Percentiles rank a stretch among this genome's conserved stretches.
These are phyloP conservation scores for Suillus variegatus DNA, from an alignment of 768 basidiomycete species.

Conservation along the genomic window DNA sequence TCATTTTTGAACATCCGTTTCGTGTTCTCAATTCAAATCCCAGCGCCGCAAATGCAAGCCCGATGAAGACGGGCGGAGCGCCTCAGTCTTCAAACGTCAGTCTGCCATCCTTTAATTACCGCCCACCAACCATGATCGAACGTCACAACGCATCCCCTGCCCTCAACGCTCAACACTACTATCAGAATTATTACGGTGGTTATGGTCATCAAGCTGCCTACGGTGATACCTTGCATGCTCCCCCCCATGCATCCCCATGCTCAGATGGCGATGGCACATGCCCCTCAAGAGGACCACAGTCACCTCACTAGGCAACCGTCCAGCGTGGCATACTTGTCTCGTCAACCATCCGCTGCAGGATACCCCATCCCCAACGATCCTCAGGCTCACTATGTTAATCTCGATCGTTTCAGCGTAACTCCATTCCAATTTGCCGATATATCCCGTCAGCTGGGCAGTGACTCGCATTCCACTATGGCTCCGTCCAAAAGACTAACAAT, in stretches of 20 bases:
- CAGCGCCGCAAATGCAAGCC: conserved; percentile 45
- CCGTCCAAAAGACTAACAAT: conserved; percentile 13
- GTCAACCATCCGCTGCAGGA: conserved; percentile 17
- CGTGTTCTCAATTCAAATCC: conserved; percentile 9
- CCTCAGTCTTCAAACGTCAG: conserved; percentile 59
- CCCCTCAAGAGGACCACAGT: conserved; percentile 29
- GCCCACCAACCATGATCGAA: conserved; percentile 66
- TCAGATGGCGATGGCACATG: conserved; percentile 20
- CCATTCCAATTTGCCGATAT: conserved; percentile 79
- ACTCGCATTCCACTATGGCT: conserved; percentile 23
- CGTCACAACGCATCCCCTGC: conserved; percentile 38
- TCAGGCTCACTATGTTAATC: conserved; percentile 58
- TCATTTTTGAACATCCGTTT: neutral
- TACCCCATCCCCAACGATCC: conserved; percentile 19
- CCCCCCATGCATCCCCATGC: neutral
- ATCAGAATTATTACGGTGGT: conserved; percentile 28
- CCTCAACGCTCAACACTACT: conserved; percentile 20
- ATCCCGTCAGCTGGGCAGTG: conserved; percentile 49
- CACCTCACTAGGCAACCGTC: conserved; percentile 25
- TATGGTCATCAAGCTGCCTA: conserved; percentile 24
- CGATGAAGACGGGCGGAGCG: conserved; percentile 48
- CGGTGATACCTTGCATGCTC: conserved; percentile 18
- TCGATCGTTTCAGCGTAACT: conserved; percentile 66
- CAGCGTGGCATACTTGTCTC: conserved; percentile 22
- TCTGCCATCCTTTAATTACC: conserved; percentile 58